Evolutionary conservation across 371 early-diverging fungal species (phyloP).

Genomic region (Catenaria anguillulae): DNA sequence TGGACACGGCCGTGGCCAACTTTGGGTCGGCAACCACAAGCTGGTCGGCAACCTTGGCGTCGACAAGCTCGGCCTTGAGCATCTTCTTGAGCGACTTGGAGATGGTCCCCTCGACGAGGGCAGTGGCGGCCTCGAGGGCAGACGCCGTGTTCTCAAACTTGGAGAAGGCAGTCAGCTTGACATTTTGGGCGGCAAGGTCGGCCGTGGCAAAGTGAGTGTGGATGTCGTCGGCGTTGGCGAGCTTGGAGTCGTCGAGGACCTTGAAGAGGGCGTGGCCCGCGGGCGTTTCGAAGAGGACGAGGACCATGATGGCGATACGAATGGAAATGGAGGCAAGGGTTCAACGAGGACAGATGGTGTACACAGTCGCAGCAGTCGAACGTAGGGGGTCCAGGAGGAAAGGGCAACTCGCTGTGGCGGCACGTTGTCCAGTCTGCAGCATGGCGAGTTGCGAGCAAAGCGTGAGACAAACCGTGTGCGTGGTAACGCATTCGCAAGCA

Average conservation of each 20-base stretch:
- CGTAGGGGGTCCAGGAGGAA: no score
- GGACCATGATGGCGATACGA: no score
- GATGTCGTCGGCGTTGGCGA: slow-evolving; percentile 54
- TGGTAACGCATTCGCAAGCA: no score
- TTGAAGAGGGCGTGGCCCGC: slow-evolving; percentile 83
- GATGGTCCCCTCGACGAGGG: slow-evolving; percentile 84
- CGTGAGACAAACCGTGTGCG: no score
- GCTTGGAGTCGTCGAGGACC: slow-evolving; percentile 62
- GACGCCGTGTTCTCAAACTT: slow-evolving; percentile 95
- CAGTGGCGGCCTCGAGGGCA: slow-evolving; percentile 87
- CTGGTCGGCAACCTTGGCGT: slow-evolving; percentile 74
- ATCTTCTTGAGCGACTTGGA: slow-evolving; percentile 84
- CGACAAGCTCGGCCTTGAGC: slow-evolving; percentile 59
- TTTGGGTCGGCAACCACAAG: slow-evolving; percentile 85
- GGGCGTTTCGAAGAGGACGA: slow-evolving; percentile 71
- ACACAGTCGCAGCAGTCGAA: no score
- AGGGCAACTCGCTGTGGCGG: no score
- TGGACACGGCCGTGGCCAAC: slow-evolving; percentile 82
- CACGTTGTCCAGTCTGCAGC: no score
- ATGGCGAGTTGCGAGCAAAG: no score
- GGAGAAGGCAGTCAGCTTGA: slow-evolving; percentile 85
- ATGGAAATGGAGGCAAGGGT: no score
- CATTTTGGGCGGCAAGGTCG: slow-evolving; percentile 59
- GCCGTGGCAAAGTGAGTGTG: slow-evolving; percentile 61
- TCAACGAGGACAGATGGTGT: no score